Base-by-base conservation (phyloP, 352 stramenopile species). In the Globisporangium radiosum region DNA sequence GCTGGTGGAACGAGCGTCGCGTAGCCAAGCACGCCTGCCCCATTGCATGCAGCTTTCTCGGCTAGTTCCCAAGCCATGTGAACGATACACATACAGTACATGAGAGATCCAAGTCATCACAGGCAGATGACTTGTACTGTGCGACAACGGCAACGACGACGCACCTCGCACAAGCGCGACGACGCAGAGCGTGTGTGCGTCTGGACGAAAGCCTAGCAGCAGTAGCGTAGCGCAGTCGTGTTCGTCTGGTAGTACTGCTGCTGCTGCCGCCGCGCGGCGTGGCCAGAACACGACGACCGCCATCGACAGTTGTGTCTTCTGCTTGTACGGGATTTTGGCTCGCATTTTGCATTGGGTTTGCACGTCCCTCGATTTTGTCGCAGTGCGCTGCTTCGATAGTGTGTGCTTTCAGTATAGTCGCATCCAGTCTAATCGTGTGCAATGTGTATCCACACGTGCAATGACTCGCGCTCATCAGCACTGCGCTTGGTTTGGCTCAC, bases 241-340 rank as follows among this genome's bases (percentile, higher is more conserved):
- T 33, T 33, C 25, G 25, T 33, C 25, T 33, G 25, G 25, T 2
- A 33, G 25, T 2, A 33, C 25, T 33, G 25, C 25, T 33, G 25
- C 25, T 33, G 25, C 1, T 33, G 25, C 25, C 3, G 25, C 25
- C 25, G 25, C 25, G 25, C 25, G 25, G 25, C 2, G 25, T 2
- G 78, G 75, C 75, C 75, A 86, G 56, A 80, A 88, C 47, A 83
- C 71, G 13, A 79, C 66, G 25, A 64, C 54, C 15, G 42, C 43
- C 14, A 51, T 43, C 58, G 25, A 33, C 25, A 33, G 25, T 33
- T 33, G 25, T 33, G 25, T 33, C 25, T 33, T 33, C 25, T 33
- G 1, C 25, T 33, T 33, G 63, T 70, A 14, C 33, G 7, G 15
- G 8, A 15, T 11, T 38, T 25, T 15, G 15, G 47, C 19, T 52